Evolutionary conservation across 148 eudicot species (phyloP).

Genomic region (Rhododendron henanense): DNA sequence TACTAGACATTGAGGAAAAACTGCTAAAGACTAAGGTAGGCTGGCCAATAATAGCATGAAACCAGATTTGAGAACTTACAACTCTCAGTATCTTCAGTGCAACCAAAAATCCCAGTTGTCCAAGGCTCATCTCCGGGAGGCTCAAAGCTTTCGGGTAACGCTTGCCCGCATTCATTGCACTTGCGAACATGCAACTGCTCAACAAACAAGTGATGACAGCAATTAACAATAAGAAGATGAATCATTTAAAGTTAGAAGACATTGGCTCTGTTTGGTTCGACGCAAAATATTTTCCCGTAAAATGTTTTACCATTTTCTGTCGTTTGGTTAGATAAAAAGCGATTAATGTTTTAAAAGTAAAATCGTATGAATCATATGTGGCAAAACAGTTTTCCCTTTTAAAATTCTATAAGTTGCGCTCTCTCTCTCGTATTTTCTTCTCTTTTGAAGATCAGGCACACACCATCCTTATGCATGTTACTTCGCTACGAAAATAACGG

Average conservation of each 20-base stretch:
- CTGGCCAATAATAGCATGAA: neutral
- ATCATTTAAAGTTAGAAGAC: neutral
- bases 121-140: slow-evolving; percentile 93
- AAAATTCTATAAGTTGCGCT: neutral
- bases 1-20: neutral
- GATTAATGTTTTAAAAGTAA: neutral
- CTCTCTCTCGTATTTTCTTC: neutral
- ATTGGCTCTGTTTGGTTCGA: neutral
- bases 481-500: neutral
- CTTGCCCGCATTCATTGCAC: slow-evolving; percentile 90
- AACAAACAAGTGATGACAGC: slow-evolving; percentile 9
- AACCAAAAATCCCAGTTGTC: slow-evolving; percentile 92
- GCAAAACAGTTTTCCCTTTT: neutral
- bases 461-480: neutral
- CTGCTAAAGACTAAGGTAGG: neutral
- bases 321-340: neutral
- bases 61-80: slow-evolving; percentile 52
- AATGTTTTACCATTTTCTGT: neutral
- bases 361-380: neutral
- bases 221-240: neutral
- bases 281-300: neutral
- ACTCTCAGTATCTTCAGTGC: slow-evolving; percentile 81
- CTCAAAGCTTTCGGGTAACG: slow-evolving; percentile 90
- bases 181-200: slow-evolving; percentile 69
- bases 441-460: neutral